Base-by-base conservation (phyloP, 2,329 filamentous ascomycete genomes). In the Aspergillus pseudoviridinutans region DNA sequence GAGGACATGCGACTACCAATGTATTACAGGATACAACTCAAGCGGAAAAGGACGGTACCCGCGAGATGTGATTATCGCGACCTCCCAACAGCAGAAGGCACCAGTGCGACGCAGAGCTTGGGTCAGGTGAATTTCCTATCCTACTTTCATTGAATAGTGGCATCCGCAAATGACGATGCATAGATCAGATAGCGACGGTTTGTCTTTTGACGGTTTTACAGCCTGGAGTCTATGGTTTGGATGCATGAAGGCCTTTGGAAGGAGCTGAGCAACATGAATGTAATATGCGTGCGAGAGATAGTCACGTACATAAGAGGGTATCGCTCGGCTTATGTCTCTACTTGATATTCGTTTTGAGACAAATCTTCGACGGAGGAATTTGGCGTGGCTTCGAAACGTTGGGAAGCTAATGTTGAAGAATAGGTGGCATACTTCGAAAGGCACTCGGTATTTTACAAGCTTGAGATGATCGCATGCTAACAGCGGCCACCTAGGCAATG, bases 401-500 rank as follows among this genome's bases (percentile, higher is more conserved):
- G 14, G 32, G 17, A 38, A 17, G 14, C 2, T 38, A 17, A 38
- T 5, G 32, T n/a, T 38, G 14, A 38, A 17, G 14, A 38, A 38
- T 17, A 6, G 14, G 14, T 17, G 14, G 14, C 32, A 38, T 17
- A 17, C 14, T 38, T 38, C 5, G 32, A 38, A 38, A 17, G 14
- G 32, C 32, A 24, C 2, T 47, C 22, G 24, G 22, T 47, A 25
- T 47, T 24, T 24, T 27, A 47, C 44, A 47, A 6, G 44, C 12
- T 24, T 47, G 44, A 24, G 22, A 22, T 44, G 22, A 20, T 44
- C 20, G 22, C 22, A 20, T 9, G 42, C n/a, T 22, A 14, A n/a
- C 14, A n/a, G 20, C n/a, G 4, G n/a, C 42, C 4, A 62, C 54
- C 56, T 62, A 67, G 50, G 60, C 63, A 10, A 61, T 62, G 56